Base-by-base conservation (phyloP, 2,329 filamentous ascomycete species). In the Cladosporium sp. region DNA sequence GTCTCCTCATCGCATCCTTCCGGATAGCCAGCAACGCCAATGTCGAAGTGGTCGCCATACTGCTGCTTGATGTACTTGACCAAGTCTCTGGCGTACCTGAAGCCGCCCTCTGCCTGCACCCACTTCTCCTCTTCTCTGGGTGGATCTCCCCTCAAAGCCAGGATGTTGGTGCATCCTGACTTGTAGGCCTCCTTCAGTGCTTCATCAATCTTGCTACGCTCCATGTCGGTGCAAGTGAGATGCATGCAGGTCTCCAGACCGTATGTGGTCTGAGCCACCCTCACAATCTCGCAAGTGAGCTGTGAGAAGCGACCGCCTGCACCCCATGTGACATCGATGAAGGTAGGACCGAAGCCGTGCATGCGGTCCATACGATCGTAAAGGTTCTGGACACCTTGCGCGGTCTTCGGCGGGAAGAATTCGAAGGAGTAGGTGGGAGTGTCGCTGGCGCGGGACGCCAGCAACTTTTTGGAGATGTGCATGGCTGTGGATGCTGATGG, bases 331-430 rank as follows among this genome's bases (percentile, higher is more conserved):
- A 99, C 89, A 75, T 99, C 94, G 73, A 99, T 91, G 79, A 99
- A 99, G 70, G 92, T 88, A 62, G 93, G 94, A 1, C 91, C 94
- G 62, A 95, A 84, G 69, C 88, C 85, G 75, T 96, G 91, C 94
- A 99, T 99, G 76, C 92, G 91, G 77, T 99, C 94, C 90, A 99
- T 97, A 66, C 94, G 90, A 68, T 99, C 94, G 81, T 99, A 99
- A 58, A 99, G 86, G 74, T 99, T 99, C 78, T 99, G 94, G 12
- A 99, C 93, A 81, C 94, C 94, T 77, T 94, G 90, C 10, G 90
- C 89, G 7, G 94, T 99, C 80, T 99, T 99, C 37, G 94, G 94
- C 52, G 94, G 94, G 77, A 99, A 99, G 81, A 96, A 99, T 75
- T 99, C 94, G 79, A 99, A 99, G 60, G 94, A 99, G 81, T 97